phyloP scores from a whole-genome alignment of 768 basidiomycete genomes.

The Boletus patriciae region DNA sequence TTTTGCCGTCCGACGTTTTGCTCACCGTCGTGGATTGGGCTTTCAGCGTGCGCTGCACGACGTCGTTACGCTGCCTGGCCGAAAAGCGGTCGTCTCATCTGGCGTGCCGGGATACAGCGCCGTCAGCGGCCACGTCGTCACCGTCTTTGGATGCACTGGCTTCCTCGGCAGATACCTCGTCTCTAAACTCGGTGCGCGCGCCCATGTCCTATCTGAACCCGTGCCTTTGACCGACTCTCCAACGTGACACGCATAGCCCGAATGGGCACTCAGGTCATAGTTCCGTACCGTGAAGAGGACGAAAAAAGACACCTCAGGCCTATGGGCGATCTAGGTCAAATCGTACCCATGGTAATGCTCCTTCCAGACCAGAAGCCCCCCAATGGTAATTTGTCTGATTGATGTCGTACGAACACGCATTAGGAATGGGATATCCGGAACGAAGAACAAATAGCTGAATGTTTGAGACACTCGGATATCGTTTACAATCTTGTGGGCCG shows the following conservation, averaged over 20 bases:
- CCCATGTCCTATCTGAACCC: neutral
- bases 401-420: slow-evolving; percentile 17
- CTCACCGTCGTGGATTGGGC: neutral
- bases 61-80: slow-evolving; percentile 55
- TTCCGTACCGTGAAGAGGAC: slow-evolving; percentile 95
- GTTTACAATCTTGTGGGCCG: slow-evolving; percentile 96
- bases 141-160: slow-evolving; percentile 96
- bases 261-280: slow-evolving; percentile 87
- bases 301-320: slow-evolving; percentile 86
- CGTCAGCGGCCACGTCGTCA: slow-evolving; percentile 87
- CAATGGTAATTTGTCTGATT: slow-evolving; percentile 24
- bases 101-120: slow-evolving; percentile 86
- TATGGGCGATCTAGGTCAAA: slow-evolving; percentile 96
- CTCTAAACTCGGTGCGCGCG: slow-evolving; percentile 76
- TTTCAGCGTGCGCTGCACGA: slow-evolving; percentile 74
- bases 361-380: neutral
- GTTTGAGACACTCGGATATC: slow-evolving; percentile 89
- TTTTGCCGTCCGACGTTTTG: neutral
- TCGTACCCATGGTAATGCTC: slow-evolving; percentile 81
- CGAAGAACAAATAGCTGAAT: slow-evolving; percentile 89
- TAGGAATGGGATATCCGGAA: slow-evolving; percentile 97
- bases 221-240: neutral
- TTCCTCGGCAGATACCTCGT: slow-evolving; percentile 95
- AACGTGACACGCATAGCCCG: slow-evolving; percentile 60
- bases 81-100: slow-evolving; percentile 68